Evolutionary conservation across 768 basidiomycete genomes (phyloP), one percentile per base, ranked within the genome.

Genomic region (Podaxis sp.): DNA sequence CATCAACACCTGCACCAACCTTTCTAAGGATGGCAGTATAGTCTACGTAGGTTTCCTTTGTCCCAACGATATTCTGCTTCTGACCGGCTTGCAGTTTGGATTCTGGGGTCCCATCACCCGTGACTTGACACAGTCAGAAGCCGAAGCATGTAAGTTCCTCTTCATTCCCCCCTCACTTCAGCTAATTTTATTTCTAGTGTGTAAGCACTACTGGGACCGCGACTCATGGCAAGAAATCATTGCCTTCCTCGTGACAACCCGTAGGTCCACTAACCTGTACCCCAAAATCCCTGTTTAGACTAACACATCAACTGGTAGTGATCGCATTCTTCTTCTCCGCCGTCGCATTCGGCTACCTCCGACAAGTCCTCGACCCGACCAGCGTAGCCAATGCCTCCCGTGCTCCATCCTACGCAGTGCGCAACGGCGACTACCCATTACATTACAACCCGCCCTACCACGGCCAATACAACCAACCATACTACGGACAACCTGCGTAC

Each of bases 181-280:
- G 51, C 59, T 75, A 55, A 71, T 62, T 6, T 64, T 13, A 9
- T 19, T 15, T 56, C 36, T 68, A 93, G 92, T 83, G 77, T 95
- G 93, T 71, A 75, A 75, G 7, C 65, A 70, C 26, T 76, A 78
- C 7, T 95, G 87, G 85, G 77, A 74, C 65, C 85, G 79, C 42
- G 84, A 85, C 64, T 90, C 90, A 0, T 88, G 87, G 85, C 76
- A 81, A 2, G 83, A 89, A 68, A 86, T 95, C 65, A 66, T 92
- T 33, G 79, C 81, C 49, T 79, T 93, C 42, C 68, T 94, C 42
- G 69, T 89, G 28, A 80, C 82, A 26, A 75, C 83, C 42, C 24
- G 92, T 93, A 71, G 66, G 87, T 2, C 51, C 15, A 6, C 67
- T 22, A 24, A 6, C 24, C 19, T 0, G 0, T 22, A 26, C 11